Percentiles rank a stretch among this genome's conserved stretches.
Conservation (phyloP, 2,329 filamentous ascomycete species). For the Claviceps spartinae region DNA sequence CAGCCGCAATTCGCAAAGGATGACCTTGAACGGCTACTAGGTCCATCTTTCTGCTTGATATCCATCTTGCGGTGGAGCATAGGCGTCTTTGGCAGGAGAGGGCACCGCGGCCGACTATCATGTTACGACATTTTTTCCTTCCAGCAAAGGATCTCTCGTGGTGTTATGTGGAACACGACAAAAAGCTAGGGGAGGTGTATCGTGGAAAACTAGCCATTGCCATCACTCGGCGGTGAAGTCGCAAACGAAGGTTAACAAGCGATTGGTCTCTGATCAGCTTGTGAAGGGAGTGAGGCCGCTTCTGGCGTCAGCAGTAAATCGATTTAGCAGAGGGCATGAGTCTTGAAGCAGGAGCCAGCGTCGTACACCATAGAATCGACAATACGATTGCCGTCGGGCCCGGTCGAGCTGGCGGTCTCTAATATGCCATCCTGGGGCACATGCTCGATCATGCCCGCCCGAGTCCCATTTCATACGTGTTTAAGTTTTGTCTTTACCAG, state of each 20-base stretch:
- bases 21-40: conserved; percentile 99
- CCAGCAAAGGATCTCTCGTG: conserved; percentile 14
- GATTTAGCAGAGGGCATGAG: neutral
- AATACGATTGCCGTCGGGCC: neutral
- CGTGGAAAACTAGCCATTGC: conserved; percentile 9
- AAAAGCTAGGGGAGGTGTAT: conserved; percentile 13
- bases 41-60: conserved; percentile 15
- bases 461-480: conserved; percentile 15
- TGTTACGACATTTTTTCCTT: conserved; percentile 14
- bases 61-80: conserved; percentile 19
- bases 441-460: conserved; percentile 1
- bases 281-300: conserved; percentile 9
- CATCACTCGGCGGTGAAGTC: conserved; percentile 9
- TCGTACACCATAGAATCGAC: neutral
- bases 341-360: neutral
- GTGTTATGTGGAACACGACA: conserved; percentile 14
- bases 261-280: conserved; percentile 10
- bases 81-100: conserved; percentile 19
- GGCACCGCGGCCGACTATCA: conserved; percentile 8
- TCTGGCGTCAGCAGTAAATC: neutral
- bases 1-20: conserved; percentile 91
- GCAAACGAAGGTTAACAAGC: conserved; percentile 3
- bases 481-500: conserved; percentile 23
- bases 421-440: neutral
- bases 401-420: neutral